Base-by-base conservation (phyloP, 768 basidiomycete species). In the Leccinum longicurvipes region DNA sequence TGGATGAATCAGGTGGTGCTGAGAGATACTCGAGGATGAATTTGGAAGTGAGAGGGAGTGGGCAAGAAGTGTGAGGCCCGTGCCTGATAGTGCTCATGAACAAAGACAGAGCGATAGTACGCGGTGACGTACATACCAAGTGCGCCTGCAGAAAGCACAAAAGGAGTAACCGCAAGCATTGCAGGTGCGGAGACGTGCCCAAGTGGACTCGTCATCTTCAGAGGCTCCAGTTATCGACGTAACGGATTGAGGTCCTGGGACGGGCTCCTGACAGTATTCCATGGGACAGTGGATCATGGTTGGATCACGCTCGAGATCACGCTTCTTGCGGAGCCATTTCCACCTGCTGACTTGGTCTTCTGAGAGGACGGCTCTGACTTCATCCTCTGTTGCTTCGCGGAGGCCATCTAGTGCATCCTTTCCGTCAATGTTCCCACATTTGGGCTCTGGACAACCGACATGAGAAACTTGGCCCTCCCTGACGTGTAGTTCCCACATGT, bases 401-500 rank as follows among this genome's bases (percentile, higher is more conserved):
- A 63, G 47, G 11, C 58, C 57, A 25, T 55, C 44, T 28, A n/a
- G n/a, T n/a, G n/a, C 24, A 9, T 29, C 74, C 73, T 6, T 69
- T 69, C 64, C 14, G 19, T 50, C 51, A 1, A 31, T 3, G 50
- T 91, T 92, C n/a, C 89, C 82, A 63, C 93, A 97, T 32, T 75
- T 77, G 1, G 85, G 83, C 63, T 91, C 86, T 1, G 93, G 89
- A 67, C 93, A 97, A 0, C 86, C 81, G 2, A 97, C 93, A 19
- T 78, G 77, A 28, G 76, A 79, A 14, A 93, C 74, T 55, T 88
- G 85, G 7, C 93, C 93, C 66, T 95, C 92, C 47, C 72, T 74
- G 51, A 97, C 88, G 60, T 86, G 88, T 49, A 93, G 67, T 44
- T 79, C 78, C 93, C 93, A 97, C 67, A 89, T 94, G 50, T 88